Percentiles rank a stretch among this genome's conserved stretches.
phyloP scores from a whole-genome alignment of 106 monocot genomes.

The Phalaenopsis equestris region DNA sequence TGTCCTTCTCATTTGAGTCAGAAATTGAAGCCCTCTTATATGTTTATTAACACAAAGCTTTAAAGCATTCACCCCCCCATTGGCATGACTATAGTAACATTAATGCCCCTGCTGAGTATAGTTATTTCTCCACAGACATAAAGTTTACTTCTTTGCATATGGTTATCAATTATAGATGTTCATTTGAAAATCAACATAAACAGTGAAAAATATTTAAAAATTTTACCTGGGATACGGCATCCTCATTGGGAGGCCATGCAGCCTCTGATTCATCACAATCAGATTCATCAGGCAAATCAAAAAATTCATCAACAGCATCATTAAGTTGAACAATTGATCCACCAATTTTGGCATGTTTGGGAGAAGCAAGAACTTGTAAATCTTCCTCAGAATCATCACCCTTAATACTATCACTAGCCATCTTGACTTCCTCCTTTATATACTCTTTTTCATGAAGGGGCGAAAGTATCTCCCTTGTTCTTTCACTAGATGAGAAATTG shows the following conservation, averaged over 20 bases:
- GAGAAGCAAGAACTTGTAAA: conserved; percentile 12
- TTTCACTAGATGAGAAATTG: conserved; percentile 56
- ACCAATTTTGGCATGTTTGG: conserved; percentile 18
- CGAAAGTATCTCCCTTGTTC: conserved; percentile 36
- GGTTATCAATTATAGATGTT: not conserved
- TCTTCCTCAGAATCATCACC: conserved; percentile 25
- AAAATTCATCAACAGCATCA: conserved; percentile 90
- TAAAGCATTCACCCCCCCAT: not conserved
- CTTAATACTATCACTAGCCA: conserved; percentile 14
- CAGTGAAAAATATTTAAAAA: not conserved
- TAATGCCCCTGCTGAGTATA: not conserved
- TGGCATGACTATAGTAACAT: not conserved
- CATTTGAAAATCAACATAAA: not conserved
- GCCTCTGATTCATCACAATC: conserved; percentile 43
- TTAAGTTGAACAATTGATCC: conserved; percentile 67
- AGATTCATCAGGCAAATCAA: conserved; percentile 70
- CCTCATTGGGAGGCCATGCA: conserved; percentile 43
- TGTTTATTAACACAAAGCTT: not conserved
- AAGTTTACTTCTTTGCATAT: not conserved
- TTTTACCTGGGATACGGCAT: conserved; percentile 38
- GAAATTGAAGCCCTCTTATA: no score
- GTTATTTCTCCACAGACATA: not conserved
- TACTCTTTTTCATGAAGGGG: conserved; percentile 31
- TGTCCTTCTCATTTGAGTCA: no score
- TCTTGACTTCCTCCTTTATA: conserved; percentile 38